Conservation (phyloP, 331 rosid species). For the Ulmus americana region DNA sequence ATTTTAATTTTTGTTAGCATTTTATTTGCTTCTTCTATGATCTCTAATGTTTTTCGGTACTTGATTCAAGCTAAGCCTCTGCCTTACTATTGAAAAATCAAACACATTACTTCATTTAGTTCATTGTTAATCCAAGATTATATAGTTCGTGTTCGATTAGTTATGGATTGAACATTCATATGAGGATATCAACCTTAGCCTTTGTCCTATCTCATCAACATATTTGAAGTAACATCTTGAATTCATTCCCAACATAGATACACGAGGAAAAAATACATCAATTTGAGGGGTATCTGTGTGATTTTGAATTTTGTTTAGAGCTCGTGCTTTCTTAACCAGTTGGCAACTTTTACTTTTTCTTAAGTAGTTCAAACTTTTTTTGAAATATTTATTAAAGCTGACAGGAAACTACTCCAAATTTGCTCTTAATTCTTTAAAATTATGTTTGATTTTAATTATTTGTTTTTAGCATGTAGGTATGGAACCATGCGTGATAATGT, state of each 20-base stretch:
- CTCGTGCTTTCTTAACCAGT: not conserved
- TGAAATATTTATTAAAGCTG: not conserved
- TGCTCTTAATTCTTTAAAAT: slow-evolving; percentile 18
- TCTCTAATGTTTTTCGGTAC: not conserved
- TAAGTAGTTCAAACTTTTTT: not conserved
- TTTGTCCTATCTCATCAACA: not conserved
- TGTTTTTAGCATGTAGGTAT: slow-evolving; percentile 62
- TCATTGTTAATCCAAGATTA: not conserved
- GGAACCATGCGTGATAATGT: slow-evolving; percentile 99
- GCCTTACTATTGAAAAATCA: not conserved
- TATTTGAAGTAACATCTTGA: not conserved
- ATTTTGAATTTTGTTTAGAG: not conserved
- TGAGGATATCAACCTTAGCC: not conserved
- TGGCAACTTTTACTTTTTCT: not conserved
- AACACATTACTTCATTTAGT: not conserved
- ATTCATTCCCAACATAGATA: not conserved
- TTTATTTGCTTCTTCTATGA: not conserved
- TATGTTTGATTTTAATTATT: slow-evolving; percentile 27
- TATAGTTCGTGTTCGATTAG: not conserved
- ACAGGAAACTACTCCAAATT: slow-evolving; percentile 7
- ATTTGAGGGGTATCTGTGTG: not conserved
- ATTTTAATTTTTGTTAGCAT: not conserved
- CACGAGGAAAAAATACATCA: not conserved
- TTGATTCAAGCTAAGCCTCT: not conserved
- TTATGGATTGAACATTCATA: not conserved